A percentile compares a stretch with the other conserved stretches of the same genome.
phyloP scores from a whole-genome alignment of 75 land plant genomes.

The Picea sitchensis region DNA sequence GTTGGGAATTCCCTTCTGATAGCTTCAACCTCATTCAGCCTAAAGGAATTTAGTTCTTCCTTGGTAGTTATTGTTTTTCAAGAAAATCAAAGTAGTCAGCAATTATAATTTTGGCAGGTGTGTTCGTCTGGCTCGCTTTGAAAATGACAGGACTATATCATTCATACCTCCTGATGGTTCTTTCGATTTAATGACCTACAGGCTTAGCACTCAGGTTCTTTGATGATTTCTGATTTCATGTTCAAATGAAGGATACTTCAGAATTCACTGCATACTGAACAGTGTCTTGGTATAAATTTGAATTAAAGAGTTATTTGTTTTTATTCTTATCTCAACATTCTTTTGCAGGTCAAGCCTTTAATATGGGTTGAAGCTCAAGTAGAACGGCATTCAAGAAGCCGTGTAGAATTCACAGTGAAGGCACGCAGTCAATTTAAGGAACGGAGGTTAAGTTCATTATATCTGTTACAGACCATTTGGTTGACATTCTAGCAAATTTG shows the following conservation, averaged over 20 bases:
- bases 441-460: slow-evolving; percentile 36
- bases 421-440: slow-evolving; percentile 95
- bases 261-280: too few species aligned
- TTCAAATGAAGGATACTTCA: neutral
- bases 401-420: slow-evolving; percentile 81
- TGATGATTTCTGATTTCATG: slow-evolving; percentile 1
- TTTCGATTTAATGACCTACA: slow-evolving; percentile 95
- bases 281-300: too few species aligned
- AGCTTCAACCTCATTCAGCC: too few species aligned
- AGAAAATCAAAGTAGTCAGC: neutral
- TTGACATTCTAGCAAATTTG: too few species aligned
- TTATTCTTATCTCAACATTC: neutral
- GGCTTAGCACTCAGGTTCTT: slow-evolving; percentile 86
- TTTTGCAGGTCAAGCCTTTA: slow-evolving; percentile 76
- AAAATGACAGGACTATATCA: slow-evolving; percentile 93
- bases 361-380: slow-evolving; percentile 98
- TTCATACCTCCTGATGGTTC: slow-evolving; percentile 96
- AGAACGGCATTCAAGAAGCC: slow-evolving; percentile 85
- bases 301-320: neutral
- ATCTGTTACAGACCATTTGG: too few species aligned
- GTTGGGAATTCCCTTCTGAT: neutral
- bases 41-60: too few species aligned
- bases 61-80: neutral
- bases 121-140: slow-evolving; percentile 94
- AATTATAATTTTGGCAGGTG: slow-evolving; percentile 44